Evolutionary conservation across 148 eudicot species (phyloP).

Genomic region (Drosera capensis): DNA sequence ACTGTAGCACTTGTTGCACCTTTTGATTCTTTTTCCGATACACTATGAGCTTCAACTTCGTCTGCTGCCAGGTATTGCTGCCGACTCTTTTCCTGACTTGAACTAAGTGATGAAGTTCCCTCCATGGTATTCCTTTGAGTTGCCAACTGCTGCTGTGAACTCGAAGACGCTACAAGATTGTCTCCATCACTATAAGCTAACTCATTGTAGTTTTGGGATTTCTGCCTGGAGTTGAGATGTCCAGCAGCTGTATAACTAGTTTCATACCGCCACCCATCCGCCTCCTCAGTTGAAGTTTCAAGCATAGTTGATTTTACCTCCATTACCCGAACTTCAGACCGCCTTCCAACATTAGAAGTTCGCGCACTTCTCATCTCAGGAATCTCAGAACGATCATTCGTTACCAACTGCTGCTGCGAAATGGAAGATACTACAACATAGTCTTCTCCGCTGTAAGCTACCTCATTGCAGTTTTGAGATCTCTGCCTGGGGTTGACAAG

Average conservation of each 20-base stretch:
- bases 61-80: constrained; percentile 6
- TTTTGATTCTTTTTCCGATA: constrained; percentile 15
- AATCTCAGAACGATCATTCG: constrained; percentile 16
- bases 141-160: constrained; percentile 18
- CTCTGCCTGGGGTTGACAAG: constrained; percentile 15
- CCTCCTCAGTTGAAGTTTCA: constrained; percentile 11
- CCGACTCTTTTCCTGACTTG: constrained; percentile 13
- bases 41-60: constrained; percentile 11
- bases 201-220: constrained; percentile 15
- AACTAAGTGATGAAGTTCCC: constrained; percentile 14
- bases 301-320: constrained; percentile 19
- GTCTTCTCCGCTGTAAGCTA: constrained; percentile 9
- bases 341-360: constrained; percentile 14
- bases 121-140: constrained; percentile 16
- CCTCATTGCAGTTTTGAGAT: constrained; percentile 14
- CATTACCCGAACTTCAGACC: constrained; percentile 18
- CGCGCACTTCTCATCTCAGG: constrained; percentile 10
- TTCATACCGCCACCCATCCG: constrained; percentile 13
- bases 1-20: constrained; percentile 11
- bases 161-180: too few species aligned
- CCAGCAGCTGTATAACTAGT: constrained; percentile 10
- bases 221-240: constrained; percentile 14
- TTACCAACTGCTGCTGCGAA: too few species aligned
- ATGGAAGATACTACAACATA: too few species aligned
- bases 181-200: constrained; percentile 8